phyloP scores from a whole-genome alignment of 306 rosid genomes.

The Notholithocarpus densiflorus region DNA sequence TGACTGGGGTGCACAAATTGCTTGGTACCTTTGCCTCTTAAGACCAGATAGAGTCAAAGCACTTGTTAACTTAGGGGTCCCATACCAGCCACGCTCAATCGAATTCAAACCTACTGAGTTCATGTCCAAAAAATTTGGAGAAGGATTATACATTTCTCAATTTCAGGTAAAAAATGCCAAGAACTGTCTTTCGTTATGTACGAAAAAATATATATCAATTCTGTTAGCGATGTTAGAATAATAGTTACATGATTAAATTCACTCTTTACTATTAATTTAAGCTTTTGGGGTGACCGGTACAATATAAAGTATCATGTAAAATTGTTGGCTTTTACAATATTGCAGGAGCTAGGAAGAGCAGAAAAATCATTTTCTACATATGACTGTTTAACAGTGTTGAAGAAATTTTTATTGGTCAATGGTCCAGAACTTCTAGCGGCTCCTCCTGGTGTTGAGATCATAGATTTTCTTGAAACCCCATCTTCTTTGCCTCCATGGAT shows the following conservation, averaged over 20 bases:
- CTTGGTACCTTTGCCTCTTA: not conserved
- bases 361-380: too few species aligned
- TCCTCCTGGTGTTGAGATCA: not conserved
- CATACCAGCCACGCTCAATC: not conserved
- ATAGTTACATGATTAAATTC: too few species aligned
- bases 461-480: conserved; percentile 3
- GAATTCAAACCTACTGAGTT: not conserved
- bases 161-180: not conserved
- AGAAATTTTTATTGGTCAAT: not conserved
- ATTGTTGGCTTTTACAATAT: too few species aligned
- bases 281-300: too few species aligned
- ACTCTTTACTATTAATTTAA: too few species aligned
- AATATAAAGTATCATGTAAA: too few species aligned
- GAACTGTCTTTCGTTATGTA: too few species aligned
- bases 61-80: not conserved
- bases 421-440: not conserved
- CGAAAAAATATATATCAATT: too few species aligned
- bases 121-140: not conserved
- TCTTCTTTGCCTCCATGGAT: conserved; percentile 56
- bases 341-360: too few species aligned
- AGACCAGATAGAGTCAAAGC: not conserved
- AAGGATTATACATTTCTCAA: not conserved
- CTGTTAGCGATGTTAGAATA: too few species aligned
- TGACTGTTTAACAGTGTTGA: not conserved
- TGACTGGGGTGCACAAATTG: not conserved